Evolutionary conservation across 306 rosid genomes (phyloP), one percentile per base, ranked within the genome.

Genomic region (Cicer arietinum): DNA sequence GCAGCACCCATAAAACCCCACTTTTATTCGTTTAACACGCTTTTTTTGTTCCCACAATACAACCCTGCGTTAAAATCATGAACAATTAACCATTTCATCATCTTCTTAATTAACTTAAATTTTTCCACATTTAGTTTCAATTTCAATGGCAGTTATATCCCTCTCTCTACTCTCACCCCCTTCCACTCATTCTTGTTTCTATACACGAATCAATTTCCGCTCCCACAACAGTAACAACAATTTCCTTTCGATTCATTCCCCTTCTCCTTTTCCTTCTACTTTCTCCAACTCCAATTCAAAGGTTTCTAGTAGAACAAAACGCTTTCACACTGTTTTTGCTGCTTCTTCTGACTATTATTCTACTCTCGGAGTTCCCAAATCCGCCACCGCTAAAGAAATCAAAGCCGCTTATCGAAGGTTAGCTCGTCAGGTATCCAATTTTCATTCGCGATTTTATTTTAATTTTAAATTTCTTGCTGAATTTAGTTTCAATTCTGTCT

Each of bases 401-500:
- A 94, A 94, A 80, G 85, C 97, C 11, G 98, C 98, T 61, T 94
- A 94, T 87, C 92, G 98, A 72, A 89, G 77, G 77, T 86, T 94
- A 81, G 97, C 97, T 84, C 96, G 98, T 51, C 96, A 94, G 98
- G 98, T 94, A 91, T 48, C 75, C 73, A 30, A 39, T 66, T 83
- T 78, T 63, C 43, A 16, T 69, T 44, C 46, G 17, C 43, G 11
- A 12, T 43, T 18, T 20, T 56, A 14, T 56, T 56, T 11, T 5
- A 35, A 1, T 74, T 30, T 2, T 2, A 59, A 30, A 11, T 60
- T 44, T 42, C 12, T 6, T 73, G 50, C 3, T 40, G 2, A 73
- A 44, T 56, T 53, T 63, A 2, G 50, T 68, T n/a, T 7, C 5
- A 9, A n/a, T 20, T 18, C 22, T 58, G n/a, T 45, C 6, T 51